Conservation (phyloP, 2,329 filamentous ascomycete genomes). For the Pseudocercospora pini-densiflorae region DNA sequence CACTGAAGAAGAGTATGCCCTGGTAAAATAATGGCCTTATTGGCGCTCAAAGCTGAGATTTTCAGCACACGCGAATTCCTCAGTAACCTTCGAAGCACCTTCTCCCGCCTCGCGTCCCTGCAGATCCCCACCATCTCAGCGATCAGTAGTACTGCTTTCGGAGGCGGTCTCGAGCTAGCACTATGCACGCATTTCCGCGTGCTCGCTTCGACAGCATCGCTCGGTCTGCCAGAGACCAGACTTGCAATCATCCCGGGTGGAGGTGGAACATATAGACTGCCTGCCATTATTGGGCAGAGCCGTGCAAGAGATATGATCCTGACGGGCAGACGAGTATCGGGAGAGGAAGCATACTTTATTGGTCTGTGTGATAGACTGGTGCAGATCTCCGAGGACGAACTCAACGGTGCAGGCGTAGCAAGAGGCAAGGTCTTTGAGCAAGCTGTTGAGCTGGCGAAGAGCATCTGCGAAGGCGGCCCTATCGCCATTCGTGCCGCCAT, state of each 20-base stretch:
- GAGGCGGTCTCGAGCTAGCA: conserved; percentile 91
- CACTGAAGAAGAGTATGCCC: conserved; percentile 72
- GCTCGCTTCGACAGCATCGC: conserved; percentile 74
- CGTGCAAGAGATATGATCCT: conserved; percentile 90
- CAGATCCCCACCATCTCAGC: conserved; percentile 90
- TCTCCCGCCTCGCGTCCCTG: conserved; percentile 73
- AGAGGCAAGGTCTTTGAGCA: conserved; percentile 72
- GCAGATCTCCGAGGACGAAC: conserved; percentile 68
- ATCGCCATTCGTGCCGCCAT: conserved; percentile 80
- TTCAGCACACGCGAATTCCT: conserved; percentile 80
- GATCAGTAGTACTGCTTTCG: conserved; percentile 82
- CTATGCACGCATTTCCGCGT: conserved; percentile 89
- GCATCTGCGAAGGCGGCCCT: conserved; percentile 89
- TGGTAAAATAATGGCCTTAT: not conserved
- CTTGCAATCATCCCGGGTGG: conserved; percentile 94
- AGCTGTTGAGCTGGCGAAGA: conserved; percentile 76
- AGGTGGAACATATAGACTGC: conserved; percentile 88
- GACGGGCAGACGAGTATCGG: conserved; percentile 83
- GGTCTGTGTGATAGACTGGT: conserved; percentile 90
- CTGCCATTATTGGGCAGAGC: conserved; percentile 75
- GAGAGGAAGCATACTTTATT: conserved; percentile 85
- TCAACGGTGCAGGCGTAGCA: conserved; percentile 58
- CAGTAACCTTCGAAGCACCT: conserved; percentile 72
- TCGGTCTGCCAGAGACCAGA: conserved; percentile 88
- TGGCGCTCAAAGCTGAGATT: not conserved